These are phyloP conservation scores for Narthecium ossifragum DNA, from an alignment of 106 monocot genomes.

Conservation along the genomic window DNA sequence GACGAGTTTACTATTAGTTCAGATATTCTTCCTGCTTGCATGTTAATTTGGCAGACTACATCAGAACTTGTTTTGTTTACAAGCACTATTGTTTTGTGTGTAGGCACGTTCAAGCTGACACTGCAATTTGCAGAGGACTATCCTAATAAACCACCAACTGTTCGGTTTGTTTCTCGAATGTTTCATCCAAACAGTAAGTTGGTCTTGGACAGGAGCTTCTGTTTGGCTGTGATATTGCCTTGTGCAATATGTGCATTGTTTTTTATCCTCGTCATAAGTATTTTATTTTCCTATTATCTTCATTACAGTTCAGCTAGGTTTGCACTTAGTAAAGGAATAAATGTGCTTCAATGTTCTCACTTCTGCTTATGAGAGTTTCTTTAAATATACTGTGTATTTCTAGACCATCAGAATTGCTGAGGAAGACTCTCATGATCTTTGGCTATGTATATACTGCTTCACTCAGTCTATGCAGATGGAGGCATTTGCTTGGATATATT, in stretches of 20 bases:
- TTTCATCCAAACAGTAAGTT: conserved; percentile 49
- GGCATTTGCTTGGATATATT: conserved; percentile 49
- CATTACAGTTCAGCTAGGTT: too few relatives aligned
- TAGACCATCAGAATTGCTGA: too few relatives aligned
- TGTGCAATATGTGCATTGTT: too few relatives aligned
- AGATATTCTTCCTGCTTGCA: too few relatives aligned
- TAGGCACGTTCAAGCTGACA: conserved; percentile 29
- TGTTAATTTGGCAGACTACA: too few relatives aligned
- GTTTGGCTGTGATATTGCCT: background rate
- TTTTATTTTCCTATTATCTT: too few relatives aligned
- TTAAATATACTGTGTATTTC: too few relatives aligned
- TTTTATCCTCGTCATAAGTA: too few relatives aligned
- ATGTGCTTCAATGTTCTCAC: too few relatives aligned
- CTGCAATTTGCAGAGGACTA: conserved; percentile 38
- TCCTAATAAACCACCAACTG: conserved; percentile 41
- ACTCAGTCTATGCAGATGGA: conserved; percentile 46
- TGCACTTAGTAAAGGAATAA: too few relatives aligned
- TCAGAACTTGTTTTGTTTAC: background rate
- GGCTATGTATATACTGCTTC: background rate
- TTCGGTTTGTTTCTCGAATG: conserved; percentile 43
- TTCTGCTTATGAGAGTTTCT: too few relatives aligned
- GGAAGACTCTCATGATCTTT: background rate
- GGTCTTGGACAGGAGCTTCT: background rate
- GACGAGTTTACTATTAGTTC: too few relatives aligned
- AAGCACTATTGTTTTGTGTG: background rate